Base-by-base conservation (phyloP, 805 yeast genomes). In the Limtongozyma cylindracea region DNA sequence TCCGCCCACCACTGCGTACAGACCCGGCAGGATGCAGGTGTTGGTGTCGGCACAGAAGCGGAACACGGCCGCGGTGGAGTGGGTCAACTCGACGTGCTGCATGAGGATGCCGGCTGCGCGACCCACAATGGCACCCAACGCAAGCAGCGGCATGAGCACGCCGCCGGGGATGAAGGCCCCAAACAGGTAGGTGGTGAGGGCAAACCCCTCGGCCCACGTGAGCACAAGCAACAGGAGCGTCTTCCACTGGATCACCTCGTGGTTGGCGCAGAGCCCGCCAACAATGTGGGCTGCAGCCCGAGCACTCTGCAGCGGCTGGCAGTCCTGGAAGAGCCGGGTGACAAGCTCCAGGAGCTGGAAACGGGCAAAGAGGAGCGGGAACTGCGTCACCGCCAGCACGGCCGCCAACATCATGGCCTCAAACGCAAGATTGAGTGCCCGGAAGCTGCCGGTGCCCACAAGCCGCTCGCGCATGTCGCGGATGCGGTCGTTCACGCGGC, bases 1-100 rank as follows among this genome's bases (percentile, higher is more conserved):
- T 0, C 91, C 78, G 0, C 93, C 92, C 12, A 78, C 76, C 7
- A 77, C 71, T 0, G 91, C 91, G 36, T 77, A 78, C 0, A 82
- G 76, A 0, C 88, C 82, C 0, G 91, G 91, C 7, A 77, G 65
- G 31, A 88, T 66, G 25, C 57, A 42, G 25, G 58, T 39, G 21
- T 45, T 49, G 14, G 43, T 43, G 1, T 61, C 53, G 23, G 57
- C n/a, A n/a, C n/a, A n/a, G n/a, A n/a, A n/a, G n/a, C n/a, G n/a
- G n/a, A n/a, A n/a, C n/a, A n/a, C n/a, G n/a, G n/a, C n/a, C n/a
- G 54, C 44, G 20, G 55, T 30, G 10, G 34, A 31, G 10, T 41
- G 44, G 2, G 27, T 22, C n/a, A 35, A 23, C 18, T 45, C 13
- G 34, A 35, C 10, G 41, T 44, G 24, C 36, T 68, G 76, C 11